A percentile compares a stretch with the other conserved stretches of the same genome.
phyloP scores from a whole-genome alignment of 495 filamentous ascomycete genomes.

The Hypoxylon cercidicola region DNA sequence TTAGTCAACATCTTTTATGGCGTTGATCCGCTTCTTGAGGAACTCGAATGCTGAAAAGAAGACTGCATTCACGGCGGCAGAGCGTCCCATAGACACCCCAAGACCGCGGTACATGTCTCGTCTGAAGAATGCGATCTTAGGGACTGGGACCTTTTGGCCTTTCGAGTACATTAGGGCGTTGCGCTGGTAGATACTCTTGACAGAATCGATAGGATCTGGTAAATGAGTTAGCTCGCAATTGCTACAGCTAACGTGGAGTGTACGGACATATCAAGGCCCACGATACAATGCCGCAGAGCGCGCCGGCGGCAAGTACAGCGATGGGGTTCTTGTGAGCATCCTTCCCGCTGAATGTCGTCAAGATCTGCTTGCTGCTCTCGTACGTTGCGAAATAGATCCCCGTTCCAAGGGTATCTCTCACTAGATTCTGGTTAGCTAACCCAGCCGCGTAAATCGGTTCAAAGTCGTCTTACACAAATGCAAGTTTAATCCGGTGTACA shows the following conservation, averaged over 20 bases:
- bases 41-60: constrained; percentile 84
- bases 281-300: constrained; percentile 80
- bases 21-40: constrained; percentile 76
- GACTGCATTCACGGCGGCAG: constrained; percentile 77
- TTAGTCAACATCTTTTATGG: constrained; percentile 55
- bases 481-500: constrained; percentile 88
- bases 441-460: background rate
- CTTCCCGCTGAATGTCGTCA: constrained; percentile 76
- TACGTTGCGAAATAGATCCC: constrained; percentile 93
- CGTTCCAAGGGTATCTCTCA: constrained; percentile 89
- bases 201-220: constrained; percentile 79
- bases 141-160: constrained; percentile 65
- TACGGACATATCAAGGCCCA: constrained; percentile 77
- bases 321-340: constrained; percentile 74
- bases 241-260: constrained; percentile 10
- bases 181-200: constrained; percentile 84
- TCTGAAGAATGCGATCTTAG: constrained; percentile 78
- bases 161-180: constrained; percentile 75
- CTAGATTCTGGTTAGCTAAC: constrained; percentile 46
- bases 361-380: constrained; percentile 86
- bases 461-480: constrained; percentile 72
- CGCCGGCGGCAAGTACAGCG: constrained; percentile 78
- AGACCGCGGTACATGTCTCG: constrained; percentile 79
- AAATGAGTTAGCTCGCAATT: constrained; percentile 32
- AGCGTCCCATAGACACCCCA: constrained; percentile 81